Percentiles rank a stretch among this genome's conserved stretches.
phyloP scores from a whole-genome alignment of 805 yeast genomes.

The Ogataea nonfermentans region DNA sequence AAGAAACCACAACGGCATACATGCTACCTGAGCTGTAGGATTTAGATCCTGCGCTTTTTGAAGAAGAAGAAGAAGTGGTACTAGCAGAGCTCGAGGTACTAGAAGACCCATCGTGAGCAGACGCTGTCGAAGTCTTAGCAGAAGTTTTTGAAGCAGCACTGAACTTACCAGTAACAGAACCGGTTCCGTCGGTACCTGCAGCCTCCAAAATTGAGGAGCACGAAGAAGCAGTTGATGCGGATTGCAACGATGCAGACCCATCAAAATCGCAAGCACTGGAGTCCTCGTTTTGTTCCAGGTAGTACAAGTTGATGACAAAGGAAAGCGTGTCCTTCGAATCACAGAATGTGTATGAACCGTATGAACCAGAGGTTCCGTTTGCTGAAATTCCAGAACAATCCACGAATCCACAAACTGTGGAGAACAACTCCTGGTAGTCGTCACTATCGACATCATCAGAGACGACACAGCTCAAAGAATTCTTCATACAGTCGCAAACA shows the following conservation, averaged over 20 bases:
- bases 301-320: conserved; percentile 64
- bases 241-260: conserved; percentile 60
- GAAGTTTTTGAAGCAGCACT: conserved; percentile 27
- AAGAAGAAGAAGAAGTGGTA: conserved; percentile 14
- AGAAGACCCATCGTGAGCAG: conserved; percentile 21
- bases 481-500: conserved; percentile 62
- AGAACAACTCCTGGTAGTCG: conserved; percentile 60
- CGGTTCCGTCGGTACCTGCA: conserved; percentile 72
- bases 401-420: conserved; percentile 51
- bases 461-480: conserved; percentile 60
- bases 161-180: conserved; percentile 56
- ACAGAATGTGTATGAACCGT: conserved; percentile 77
- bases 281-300: conserved; percentile 42
- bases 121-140: conserved; percentile 18
- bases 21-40: conserved; percentile 7
- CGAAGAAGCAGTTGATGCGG: conserved; percentile 47
- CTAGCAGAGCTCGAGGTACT: conserved; percentile 21
- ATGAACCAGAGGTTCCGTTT: conserved; percentile 62
- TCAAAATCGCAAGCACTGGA: conserved; percentile 62
- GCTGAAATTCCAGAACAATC: conserved; percentile 60
- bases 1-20: conserved; percentile 6
- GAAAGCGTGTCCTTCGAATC: conserved; percentile 61
- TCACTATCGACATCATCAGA: conserved; percentile 47
- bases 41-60: conserved; percentile 8
- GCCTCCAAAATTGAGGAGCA: conserved; percentile 57